Conservation (phyloP, 352 stramenopile species). For the Phytophthora pisi region DNA sequence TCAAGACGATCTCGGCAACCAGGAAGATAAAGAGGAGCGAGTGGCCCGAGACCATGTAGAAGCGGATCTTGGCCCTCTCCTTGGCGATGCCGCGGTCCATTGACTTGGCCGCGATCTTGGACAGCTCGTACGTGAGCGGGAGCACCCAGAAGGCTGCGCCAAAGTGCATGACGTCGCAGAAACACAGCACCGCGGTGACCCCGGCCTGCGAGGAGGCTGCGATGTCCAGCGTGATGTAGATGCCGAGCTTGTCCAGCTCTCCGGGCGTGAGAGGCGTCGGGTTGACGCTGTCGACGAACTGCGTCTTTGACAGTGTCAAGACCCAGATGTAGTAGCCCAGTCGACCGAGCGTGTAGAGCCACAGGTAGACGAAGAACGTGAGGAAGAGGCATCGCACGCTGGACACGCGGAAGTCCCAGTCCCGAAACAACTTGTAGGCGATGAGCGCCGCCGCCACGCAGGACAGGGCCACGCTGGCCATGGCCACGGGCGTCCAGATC, state of each 20-base stretch:
- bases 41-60: constrained; percentile 31
- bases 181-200: constrained; percentile 32
- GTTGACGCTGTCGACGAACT: constrained; percentile 27
- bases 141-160: constrained; percentile 44
- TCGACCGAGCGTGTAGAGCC: constrained; percentile 30
- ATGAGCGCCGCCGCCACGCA: constrained; percentile 29
- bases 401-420: constrained; percentile 48
- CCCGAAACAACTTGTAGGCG: constrained; percentile 33
- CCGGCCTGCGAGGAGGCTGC: constrained; percentile 14
- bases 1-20: constrained; percentile 14
- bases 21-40: constrained; percentile 23
- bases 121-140: constrained; percentile 51
- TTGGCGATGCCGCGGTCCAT: constrained; percentile 53
- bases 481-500: constrained; percentile 40
- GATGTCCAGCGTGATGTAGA: constrained; percentile 34
- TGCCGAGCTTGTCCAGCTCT: constrained; percentile 42
- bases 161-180: constrained; percentile 43
- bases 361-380: constrained; percentile 46
- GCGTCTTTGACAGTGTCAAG: constrained; percentile 17
- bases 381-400: constrained; percentile 45
- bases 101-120: constrained; percentile 41
- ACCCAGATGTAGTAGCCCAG: constrained; percentile 28
- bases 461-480: constrained; percentile 25
- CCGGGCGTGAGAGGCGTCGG: constrained; percentile 14
- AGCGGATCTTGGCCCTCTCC: constrained; percentile 35